A percentile compares a stretch with the other conserved stretches of the same genome.
Evolutionary conservation across 192 early-diverging fungal genomes (phyloP).

Genomic region (Linnemannia zychae): DNA sequence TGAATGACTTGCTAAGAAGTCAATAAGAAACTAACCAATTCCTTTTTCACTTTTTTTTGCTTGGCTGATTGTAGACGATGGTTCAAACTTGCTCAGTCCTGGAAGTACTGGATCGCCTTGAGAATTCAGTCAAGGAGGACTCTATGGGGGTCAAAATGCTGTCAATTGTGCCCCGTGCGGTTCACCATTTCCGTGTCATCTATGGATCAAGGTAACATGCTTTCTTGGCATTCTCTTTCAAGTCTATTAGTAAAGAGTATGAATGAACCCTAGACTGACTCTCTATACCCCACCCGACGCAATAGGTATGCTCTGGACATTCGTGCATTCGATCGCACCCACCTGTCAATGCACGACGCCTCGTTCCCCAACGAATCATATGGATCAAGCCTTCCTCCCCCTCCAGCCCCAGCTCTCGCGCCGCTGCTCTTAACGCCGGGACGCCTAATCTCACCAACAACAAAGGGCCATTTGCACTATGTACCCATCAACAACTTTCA

Average conservation of each 20-base stretch:
- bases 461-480: conserved; percentile 39
- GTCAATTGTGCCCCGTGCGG: conserved; percentile 43
- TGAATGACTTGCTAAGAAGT: background rate
- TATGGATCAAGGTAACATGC: conserved; percentile 44
- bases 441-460: conserved; percentile 35
- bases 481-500: conserved; percentile 32
- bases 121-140: conserved; percentile 47
- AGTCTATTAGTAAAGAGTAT: too few relatives aligned
- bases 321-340: conserved; percentile 36
- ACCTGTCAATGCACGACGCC: conserved; percentile 45
- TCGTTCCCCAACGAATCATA: conserved; percentile 47
- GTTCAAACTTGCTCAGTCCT: conserved; percentile 38
- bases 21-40: background rate
- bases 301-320: conserved; percentile 48
- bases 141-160: conserved; percentile 38
- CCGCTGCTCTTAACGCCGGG: conserved; percentile 30
- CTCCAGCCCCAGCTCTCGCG: conserved; percentile 29
- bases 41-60: background rate
- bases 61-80: conserved; percentile 22
- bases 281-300: background rate
- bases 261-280: background rate
- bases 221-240: background rate
- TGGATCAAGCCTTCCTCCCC: conserved; percentile 32
- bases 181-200: conserved; percentile 43
- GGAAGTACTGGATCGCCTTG: conserved; percentile 46